Conservation (phyloP, 179 eudicot species). For the Vitellaria paradoxa region DNA sequence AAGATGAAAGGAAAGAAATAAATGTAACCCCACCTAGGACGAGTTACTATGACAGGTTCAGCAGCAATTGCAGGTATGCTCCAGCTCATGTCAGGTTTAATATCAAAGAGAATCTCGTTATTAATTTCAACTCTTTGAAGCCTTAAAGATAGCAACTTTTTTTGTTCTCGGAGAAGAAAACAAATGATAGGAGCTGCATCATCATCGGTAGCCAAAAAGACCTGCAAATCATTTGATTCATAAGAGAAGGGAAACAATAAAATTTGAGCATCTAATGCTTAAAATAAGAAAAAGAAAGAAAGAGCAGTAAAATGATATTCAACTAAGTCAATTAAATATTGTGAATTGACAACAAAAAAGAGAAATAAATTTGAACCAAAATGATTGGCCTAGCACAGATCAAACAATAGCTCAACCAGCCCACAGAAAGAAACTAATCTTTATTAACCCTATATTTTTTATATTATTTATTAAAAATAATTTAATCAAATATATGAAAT, state of each 20-base stretch:
- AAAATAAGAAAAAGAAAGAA: neutral
- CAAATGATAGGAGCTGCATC: constrained; percentile 75
- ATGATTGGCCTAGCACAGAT: neutral
- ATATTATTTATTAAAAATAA: too few species aligned
- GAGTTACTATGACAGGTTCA: constrained; percentile 81
- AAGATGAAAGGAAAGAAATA: constrained; percentile 16
- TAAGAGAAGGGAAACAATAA: constrained; percentile 11
- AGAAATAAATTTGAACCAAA: neutral
- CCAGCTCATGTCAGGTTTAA: constrained; percentile 91
- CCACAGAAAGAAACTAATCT: neutral
- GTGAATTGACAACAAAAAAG: neutral
- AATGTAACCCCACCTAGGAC: constrained; percentile 53
- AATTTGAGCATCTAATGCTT: neutral
- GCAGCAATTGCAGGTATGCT: constrained; percentile 88
- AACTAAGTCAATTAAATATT: neutral
- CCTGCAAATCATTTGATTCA: constrained; percentile 40
- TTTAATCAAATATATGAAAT: too few species aligned
- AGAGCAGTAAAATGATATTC: neutral
- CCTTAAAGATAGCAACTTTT: constrained; percentile 62
- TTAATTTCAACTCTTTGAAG: constrained; percentile 68
- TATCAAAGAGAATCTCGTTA: constrained; percentile 61
- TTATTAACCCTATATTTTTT: neutral
- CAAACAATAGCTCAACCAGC: neutral
- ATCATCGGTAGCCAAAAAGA: constrained; percentile 82
- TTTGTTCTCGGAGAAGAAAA: constrained; percentile 92